These are phyloP conservation scores for Avena atlantica DNA, from an alignment of 176 grass and related monocot species.

Conservation along the genomic window DNA sequence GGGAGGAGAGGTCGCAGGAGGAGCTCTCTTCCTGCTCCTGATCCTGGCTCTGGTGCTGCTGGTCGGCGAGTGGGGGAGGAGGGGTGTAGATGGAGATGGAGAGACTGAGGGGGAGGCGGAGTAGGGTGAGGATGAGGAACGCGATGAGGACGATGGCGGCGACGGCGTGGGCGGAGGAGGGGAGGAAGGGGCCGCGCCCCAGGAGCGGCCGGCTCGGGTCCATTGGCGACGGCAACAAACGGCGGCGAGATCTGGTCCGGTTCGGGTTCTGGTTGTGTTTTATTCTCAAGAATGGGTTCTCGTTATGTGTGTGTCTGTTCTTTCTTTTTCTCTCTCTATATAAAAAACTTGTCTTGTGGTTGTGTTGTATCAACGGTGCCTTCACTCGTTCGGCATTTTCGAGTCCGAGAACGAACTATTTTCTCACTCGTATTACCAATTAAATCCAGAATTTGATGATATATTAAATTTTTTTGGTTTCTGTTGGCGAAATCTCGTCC, in stretches of 20 bases:
- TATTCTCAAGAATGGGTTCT: not conserved
- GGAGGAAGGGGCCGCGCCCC: conserved; percentile 17
- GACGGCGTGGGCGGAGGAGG: conserved; percentile 42
- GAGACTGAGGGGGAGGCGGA: conserved; percentile 3
- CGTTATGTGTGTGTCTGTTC: too few relatives aligned
- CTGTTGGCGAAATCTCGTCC: too few relatives aligned
- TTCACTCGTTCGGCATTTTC: too few relatives aligned
- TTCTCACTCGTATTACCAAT: too few relatives aligned
- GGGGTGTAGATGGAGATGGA: not conserved
- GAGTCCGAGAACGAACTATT: too few relatives aligned
- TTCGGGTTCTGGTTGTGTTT: not conserved
- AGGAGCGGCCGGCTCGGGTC: conserved; percentile 21
- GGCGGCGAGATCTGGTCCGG: conserved; percentile 3
- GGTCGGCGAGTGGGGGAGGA: not conserved
- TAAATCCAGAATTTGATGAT: too few relatives aligned
- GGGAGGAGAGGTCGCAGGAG: conserved; percentile 16
- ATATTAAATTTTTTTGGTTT: too few relatives aligned
- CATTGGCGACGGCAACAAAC: conserved; percentile 5
- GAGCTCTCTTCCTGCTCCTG: not conserved
- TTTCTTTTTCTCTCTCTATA: too few relatives aligned
- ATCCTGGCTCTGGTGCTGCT: not conserved
- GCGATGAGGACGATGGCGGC: conserved; percentile 5
- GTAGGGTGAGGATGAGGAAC: conserved; percentile 43
- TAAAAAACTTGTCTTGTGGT: too few relatives aligned
- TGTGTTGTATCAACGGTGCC: too few relatives aligned